These are phyloP conservation scores for Suillus alpinus DNA, from an alignment of 768 basidiomycete species.

Conservation along the genomic window DNA sequence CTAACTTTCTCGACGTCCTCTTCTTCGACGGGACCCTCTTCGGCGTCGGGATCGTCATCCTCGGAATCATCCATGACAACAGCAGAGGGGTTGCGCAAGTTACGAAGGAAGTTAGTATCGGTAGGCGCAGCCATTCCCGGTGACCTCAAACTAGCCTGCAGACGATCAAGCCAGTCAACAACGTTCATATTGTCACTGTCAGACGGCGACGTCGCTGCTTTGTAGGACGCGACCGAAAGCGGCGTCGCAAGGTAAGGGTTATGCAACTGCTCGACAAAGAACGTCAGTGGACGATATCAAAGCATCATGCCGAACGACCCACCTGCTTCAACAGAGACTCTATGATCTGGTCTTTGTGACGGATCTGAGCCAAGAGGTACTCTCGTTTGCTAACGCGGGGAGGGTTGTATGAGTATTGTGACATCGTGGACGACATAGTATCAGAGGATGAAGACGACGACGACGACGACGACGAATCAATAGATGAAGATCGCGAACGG, in stretches of 20 bases:
- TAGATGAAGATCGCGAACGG: conserved; percentile 19
- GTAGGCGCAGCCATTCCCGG: conserved; percentile 38
- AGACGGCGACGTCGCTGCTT: conserved; percentile 73
- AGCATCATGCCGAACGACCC: conserved; percentile 11
- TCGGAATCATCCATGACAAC: conserved; percentile 37
- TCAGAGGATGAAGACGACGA: conserved; percentile 35
- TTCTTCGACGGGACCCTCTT: conserved; percentile 31
- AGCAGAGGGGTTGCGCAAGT: conserved; percentile 35
- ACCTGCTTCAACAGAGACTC: conserved; percentile 84
- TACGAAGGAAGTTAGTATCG: conserved; percentile 26
- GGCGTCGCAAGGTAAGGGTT: conserved; percentile 81
- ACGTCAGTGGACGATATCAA: neutral
- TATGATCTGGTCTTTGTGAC: conserved; percentile 86
- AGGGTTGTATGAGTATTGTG: conserved; percentile 22
- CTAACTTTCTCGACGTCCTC: conserved; percentile 46
- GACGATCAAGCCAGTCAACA: conserved; percentile 72
- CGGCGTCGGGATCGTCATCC: conserved; percentile 30
- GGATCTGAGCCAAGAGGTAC: conserved; percentile 80
- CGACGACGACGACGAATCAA: conserved; percentile 23
- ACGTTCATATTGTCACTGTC: conserved; percentile 67
- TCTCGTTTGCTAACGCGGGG: conserved; percentile 69
- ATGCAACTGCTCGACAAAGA: conserved; percentile 49
- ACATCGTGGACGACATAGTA: conserved; percentile 33
- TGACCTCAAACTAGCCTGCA: conserved; percentile 57
- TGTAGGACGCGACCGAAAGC: conserved; percentile 74